These are phyloP conservation scores for Verticillium nonalfalfae DNA, from an alignment of 2,329 filamentous ascomycete genomes.

Conservation along the genomic window DNA sequence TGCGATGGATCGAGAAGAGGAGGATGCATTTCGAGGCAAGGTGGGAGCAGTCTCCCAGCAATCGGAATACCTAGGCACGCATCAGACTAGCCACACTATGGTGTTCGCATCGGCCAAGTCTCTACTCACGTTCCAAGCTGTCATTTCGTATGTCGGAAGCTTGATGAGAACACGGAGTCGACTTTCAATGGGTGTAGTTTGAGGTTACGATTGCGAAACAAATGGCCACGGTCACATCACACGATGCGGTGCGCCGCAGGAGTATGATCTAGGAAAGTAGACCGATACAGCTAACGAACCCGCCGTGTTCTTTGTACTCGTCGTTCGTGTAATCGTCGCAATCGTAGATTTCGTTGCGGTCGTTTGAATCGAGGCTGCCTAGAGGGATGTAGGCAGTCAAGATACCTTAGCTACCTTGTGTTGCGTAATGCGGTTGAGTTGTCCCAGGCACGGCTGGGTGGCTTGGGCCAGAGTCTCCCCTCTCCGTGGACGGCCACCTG, in stretches of 20 bases:
- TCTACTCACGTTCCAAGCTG: conserved; percentile 31
- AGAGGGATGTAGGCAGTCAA: neutral
- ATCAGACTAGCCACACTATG: conserved; percentile 1
- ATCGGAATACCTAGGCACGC: conserved; percentile 54
- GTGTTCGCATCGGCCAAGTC: neutral
- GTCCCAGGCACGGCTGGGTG: neutral
- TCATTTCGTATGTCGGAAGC: conserved; percentile 21
- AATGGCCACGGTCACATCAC: conserved; percentile 9
- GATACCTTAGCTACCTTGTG: neutral
- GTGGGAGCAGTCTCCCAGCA: conserved; percentile 80
- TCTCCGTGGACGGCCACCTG: neutral
- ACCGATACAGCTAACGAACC: neutral
- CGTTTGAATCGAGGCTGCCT: neutral
- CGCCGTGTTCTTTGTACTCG: neutral
- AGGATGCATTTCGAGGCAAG: conserved; percentile 83
- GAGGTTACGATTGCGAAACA: conserved; percentile 7
- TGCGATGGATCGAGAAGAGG: conserved; percentile 84
- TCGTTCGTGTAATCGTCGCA: neutral
- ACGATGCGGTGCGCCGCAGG: conserved; percentile 5
- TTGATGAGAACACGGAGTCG: neutral
- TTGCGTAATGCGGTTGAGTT: neutral
- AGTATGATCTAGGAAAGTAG: neutral
- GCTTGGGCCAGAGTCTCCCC: neutral
- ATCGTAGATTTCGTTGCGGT: neutral
- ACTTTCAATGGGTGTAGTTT: neutral